Evolutionary conservation across 225 moss, liverwort and hornwort species (phyloP).

Genomic region (Thuidium tamariscinum): DNA sequence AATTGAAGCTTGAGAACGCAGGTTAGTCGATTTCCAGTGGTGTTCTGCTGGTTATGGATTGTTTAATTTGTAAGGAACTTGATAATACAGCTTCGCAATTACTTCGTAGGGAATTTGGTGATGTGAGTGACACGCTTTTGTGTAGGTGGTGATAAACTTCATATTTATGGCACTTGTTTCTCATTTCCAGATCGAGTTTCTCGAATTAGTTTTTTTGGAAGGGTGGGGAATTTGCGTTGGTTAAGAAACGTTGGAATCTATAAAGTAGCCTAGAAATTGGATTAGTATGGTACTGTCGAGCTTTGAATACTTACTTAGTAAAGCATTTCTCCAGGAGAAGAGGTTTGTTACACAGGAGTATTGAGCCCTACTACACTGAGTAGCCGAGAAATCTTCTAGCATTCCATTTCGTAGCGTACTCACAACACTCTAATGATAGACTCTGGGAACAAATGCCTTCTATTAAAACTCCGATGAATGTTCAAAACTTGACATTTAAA

Average conservation of each 20-base stretch:
- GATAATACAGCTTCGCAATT: background rate
- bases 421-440: background rate
- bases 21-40: background rate
- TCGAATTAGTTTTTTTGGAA: background rate
- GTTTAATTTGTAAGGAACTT: background rate
- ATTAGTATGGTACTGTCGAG: background rate
- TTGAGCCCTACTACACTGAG: background rate
- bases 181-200: background rate
- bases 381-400: background rate
- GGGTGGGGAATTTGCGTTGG: no score
- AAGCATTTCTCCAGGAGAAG: background rate
- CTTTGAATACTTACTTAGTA: background rate
- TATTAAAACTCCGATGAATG: background rate
- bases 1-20: background rate
- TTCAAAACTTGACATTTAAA: background rate
- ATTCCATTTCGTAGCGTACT: background rate
- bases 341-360: background rate
- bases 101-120: no score
- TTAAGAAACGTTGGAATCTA: background rate
- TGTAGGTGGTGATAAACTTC: background rate
- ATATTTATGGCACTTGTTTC: background rate
- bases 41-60: background rate
- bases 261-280: background rate
- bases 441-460: no score
- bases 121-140: no score